Base-by-base conservation (phyloP, 805 yeast genomes). In the Kuraishia hungarica region DNA sequence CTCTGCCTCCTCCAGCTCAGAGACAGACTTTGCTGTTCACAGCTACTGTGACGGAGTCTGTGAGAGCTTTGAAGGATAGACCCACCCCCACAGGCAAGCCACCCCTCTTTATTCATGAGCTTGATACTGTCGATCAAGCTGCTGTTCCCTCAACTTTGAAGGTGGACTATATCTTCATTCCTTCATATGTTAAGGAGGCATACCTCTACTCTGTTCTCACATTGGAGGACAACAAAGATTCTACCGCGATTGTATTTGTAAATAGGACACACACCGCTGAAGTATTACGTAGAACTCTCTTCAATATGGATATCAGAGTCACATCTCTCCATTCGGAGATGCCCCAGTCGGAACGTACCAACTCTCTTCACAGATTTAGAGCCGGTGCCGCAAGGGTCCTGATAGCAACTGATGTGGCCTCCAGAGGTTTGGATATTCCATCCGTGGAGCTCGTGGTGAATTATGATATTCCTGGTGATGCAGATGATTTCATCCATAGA, bases 371-470 rank as follows among this genome's bases (percentile, higher is more conserved):
- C 60, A 77, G 98, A 63, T 94, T 94, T 72, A 81, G 93, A 64
- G 97, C 98, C 0, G 87, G 89, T 55, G 97, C 97, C 2, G 98
- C 98, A 0, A 79, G 96, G 51, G 89, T 94, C 1, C 72, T 94
- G 55, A 85, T 94, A 19, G 97, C 98, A 7, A 94, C 99, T 0
- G 99, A 94, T 70, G 89, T 87, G 52, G 96, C 92, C n/a, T 90
- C 93, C 8, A 83, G 96, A 77, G 96, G 96, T 57, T 77, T 87
- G 64, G 96, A 87, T 78, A 87, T 87, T 54, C 93, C 96, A 13
- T 74, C 83, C 22, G 94, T 87, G 52, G 93, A 86, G 65, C 71
- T 86, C 57, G 94, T 87, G 46, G 74, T 87, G 50, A 87, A 87
- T 66, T 87, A 83, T 62, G 94, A 87, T 66, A 82, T 87, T 54